Conservation (phyloP, 2,329 filamentous ascomycete species). For the Colletotrichum lentis region DNA sequence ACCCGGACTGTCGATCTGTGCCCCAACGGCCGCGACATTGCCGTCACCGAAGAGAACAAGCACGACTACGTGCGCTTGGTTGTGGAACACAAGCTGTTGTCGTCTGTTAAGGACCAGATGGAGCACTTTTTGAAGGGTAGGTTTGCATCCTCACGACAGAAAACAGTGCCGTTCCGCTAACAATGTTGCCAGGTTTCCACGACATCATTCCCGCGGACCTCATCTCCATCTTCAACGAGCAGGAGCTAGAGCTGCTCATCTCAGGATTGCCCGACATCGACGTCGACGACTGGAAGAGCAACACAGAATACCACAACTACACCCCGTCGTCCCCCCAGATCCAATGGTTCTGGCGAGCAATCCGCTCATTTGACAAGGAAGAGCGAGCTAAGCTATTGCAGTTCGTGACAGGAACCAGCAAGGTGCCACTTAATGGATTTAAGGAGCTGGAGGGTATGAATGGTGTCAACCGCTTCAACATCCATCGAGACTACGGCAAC, state of each 20-base stretch:
- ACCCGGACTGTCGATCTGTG: slow-evolving; percentile 87
- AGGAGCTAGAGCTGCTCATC: slow-evolving; percentile 94
- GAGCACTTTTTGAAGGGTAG: slow-evolving; percentile 87
- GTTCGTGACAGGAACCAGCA: slow-evolving; percentile 97
- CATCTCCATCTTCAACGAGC: slow-evolving; percentile 97
- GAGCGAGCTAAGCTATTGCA: slow-evolving; percentile 96
- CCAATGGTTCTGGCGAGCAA: slow-evolving; percentile 99
- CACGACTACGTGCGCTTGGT: slow-evolving; percentile 95
- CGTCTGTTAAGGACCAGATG: slow-evolving; percentile 93
- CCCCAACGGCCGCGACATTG: slow-evolving; percentile 86
- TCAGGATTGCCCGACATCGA: slow-evolving; percentile 97
- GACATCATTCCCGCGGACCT: slow-evolving; percentile 96
- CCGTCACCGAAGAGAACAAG: slow-evolving; percentile 98
- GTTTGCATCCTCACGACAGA: slow-evolving; percentile 38
- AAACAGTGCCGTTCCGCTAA: slow-evolving; percentile 43
- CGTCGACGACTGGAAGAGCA: slow-evolving; percentile 98
- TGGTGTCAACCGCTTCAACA: slow-evolving; percentile 96
- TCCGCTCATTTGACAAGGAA: slow-evolving; percentile 98
- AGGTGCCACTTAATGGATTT: slow-evolving; percentile 97
- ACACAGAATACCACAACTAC: slow-evolving; percentile 99
- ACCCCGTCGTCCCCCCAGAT: slow-evolving; percentile 93
- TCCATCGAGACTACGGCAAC: slow-evolving; percentile 96
- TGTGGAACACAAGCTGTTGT: slow-evolving; percentile 90
- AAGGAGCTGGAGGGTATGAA: slow-evolving; percentile 99
- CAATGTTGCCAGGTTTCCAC: slow-evolving; percentile 75